Evolutionary conservation across 176 grass and related monocot species (phyloP).

Genomic region (Oryza brachyantha): DNA sequence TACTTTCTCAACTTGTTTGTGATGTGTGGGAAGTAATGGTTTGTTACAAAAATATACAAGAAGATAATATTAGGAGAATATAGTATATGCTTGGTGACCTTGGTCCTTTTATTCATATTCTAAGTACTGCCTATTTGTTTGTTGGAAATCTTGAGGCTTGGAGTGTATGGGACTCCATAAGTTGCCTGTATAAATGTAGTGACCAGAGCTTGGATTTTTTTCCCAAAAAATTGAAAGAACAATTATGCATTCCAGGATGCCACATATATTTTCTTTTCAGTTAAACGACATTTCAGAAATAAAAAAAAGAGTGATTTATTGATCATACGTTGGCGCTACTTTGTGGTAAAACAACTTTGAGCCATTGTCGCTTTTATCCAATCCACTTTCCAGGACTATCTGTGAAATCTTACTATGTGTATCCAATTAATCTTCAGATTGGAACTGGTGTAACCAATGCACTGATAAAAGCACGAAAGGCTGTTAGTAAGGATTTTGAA

Average conservation of each 20-base stretch:
- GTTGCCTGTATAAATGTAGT: constrained; percentile 8
- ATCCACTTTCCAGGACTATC: neutral
- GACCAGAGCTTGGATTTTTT: neutral
- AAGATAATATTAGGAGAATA: neutral
- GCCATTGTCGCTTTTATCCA: neutral
- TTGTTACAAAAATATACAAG: neutral
- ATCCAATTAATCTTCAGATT: constrained; percentile 50
- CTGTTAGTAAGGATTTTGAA: constrained; percentile 58
- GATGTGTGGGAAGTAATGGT: neutral
- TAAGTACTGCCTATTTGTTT: constrained; percentile 3
- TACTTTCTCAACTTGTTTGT: constrained; percentile 4
- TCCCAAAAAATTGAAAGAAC: neutral
- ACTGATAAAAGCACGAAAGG: constrained; percentile 78
- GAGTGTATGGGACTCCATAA: neutral
- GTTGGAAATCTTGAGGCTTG: neutral
- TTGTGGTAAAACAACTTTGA: constrained; percentile 3
- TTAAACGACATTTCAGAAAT: neutral
- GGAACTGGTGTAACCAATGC: constrained; percentile 83
- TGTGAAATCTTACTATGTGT: constrained; percentile 23
- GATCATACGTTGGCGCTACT: constrained; percentile 4
- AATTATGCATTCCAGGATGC: neutral
- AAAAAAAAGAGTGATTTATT: neutral
- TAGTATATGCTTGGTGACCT: neutral
- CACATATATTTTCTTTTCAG: constrained; percentile 4
- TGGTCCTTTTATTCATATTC: neutral